A percentile compares a stretch with the other conserved stretches of the same genome.
Evolutionary conservation across 495 filamentous ascomycete genomes (phyloP).

Genomic region (Penicillium paxilli): DNA sequence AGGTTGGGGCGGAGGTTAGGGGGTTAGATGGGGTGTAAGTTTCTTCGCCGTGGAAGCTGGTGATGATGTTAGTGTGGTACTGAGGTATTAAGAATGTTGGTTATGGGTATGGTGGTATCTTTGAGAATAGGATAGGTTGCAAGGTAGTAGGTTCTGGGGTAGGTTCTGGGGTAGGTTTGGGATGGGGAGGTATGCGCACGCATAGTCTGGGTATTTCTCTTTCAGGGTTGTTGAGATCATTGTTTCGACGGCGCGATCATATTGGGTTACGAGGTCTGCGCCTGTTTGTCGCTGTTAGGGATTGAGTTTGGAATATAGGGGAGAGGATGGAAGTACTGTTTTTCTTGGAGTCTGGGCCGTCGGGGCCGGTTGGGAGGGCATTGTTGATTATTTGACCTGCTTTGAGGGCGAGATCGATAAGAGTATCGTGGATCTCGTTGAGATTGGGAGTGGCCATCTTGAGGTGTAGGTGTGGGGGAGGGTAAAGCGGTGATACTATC

Average conservation of each 20-base stretch:
- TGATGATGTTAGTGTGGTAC: neutral
- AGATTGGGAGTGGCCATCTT: constrained; percentile 51
- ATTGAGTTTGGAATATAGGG: neutral
- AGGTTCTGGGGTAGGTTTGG: neutral
- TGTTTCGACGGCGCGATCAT: constrained; percentile 78
- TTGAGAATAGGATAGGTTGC: neutral
- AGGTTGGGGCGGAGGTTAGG: constrained; percentile 72
- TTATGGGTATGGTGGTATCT: too few relatives aligned
- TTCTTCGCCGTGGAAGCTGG: constrained; percentile 77
- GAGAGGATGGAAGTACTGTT: constrained; percentile 62
- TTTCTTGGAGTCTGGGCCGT: constrained; percentile 71
- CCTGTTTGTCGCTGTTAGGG: constrained; percentile 38
- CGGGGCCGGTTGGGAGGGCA: constrained; percentile 68
- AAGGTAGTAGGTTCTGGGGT: too few relatives aligned
- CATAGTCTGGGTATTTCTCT: constrained; percentile 64
- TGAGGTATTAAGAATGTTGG: neutral
- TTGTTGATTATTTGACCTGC: constrained; percentile 81
- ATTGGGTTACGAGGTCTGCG: constrained; percentile 84
- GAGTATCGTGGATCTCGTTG: constrained; percentile 75
- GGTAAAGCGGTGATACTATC: too few relatives aligned
- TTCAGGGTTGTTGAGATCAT: constrained; percentile 67
- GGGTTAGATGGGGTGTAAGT: constrained; percentile 69
- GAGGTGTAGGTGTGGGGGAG: neutral
- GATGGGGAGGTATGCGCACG: constrained; percentile 24
- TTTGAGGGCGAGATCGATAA: constrained; percentile 70